phyloP scores from a whole-genome alignment of 495 filamentous ascomycete species.

The Aspergillus avenaceus region DNA sequence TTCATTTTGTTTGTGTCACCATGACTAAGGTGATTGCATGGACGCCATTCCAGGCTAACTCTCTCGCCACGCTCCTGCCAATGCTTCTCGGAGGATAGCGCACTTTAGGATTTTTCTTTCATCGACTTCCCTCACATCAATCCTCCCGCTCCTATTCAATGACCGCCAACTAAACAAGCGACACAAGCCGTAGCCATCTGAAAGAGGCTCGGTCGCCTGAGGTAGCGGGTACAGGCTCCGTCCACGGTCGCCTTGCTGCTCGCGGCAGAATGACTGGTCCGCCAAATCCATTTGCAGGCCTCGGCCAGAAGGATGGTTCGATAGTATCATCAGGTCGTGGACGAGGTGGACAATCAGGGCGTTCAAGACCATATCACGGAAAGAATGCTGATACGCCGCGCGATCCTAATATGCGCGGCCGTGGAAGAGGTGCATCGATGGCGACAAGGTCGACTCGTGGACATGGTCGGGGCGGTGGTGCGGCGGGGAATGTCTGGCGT shows the following conservation, averaged over 20 bases:
- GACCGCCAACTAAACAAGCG: neutral
- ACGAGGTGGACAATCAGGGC: constrained; percentile 20
- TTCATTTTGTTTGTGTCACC: constrained; percentile 5
- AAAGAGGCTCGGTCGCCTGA: neutral
- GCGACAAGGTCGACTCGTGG: constrained; percentile 17
- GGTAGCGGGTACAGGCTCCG: constrained; percentile 6
- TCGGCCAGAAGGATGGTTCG: constrained; percentile 27
- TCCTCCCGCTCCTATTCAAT: neutral
- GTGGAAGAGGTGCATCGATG: constrained; percentile 24
- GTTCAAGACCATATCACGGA: constrained; percentile 17
- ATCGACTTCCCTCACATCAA: constrained; percentile 1
- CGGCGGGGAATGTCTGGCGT: constrained; percentile 14
- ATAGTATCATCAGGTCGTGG: constrained; percentile 28
- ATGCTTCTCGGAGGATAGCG: constrained; percentile 12
- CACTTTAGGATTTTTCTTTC: constrained; percentile 11
- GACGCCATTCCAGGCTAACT: constrained; percentile 16
- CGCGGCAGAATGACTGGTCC: constrained; percentile 38
- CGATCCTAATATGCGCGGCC: constrained; percentile 19
- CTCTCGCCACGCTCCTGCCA: constrained; percentile 17
- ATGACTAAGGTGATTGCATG: neutral
- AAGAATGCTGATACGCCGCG: constrained; percentile 17
- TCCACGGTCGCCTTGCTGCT: constrained; percentile 21
- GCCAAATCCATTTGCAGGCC: constrained; percentile 30
- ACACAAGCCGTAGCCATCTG: neutral
- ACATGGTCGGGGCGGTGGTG: constrained; percentile 19